phyloP scores from a whole-genome alignment of 768 basidiomycete genomes.

The Termitomyces sp. region DNA sequence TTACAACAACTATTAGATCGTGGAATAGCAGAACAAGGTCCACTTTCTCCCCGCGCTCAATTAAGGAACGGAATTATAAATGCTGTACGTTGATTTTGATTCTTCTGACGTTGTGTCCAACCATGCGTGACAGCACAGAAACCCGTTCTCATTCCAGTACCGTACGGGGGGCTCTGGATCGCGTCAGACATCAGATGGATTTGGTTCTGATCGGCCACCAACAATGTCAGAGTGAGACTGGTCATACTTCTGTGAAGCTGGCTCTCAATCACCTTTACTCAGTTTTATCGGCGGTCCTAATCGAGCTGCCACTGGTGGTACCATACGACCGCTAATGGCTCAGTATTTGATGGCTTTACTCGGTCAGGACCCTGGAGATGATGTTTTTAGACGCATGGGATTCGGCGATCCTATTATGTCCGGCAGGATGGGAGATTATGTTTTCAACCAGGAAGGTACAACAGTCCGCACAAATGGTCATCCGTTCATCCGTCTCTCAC shows the following conservation, averaged over 20 bases:
- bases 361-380: slow-evolving; percentile 36
- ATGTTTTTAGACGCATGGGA: slow-evolving; percentile 34
- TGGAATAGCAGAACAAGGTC: slow-evolving; percentile 19
- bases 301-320: slow-evolving; percentile 21
- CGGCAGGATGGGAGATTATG: slow-evolving; percentile 85
- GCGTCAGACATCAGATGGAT: slow-evolving; percentile 2
- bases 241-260: not conserved
- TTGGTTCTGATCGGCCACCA: slow-evolving; percentile 23
- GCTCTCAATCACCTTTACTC: not conserved
- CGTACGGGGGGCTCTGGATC: slow-evolving; percentile 9
- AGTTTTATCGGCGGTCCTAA: slow-evolving; percentile 28
- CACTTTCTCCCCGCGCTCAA: slow-evolving; percentile 3
- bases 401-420: slow-evolving; percentile 27
- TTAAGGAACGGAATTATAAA: not conserved
- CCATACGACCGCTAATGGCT: slow-evolving; percentile 61
- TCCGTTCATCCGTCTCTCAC: not conserved
- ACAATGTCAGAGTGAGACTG: slow-evolving; percentile 50
- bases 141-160: slow-evolving; percentile 12
- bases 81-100: not conserved
- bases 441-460: slow-evolving; percentile 82
- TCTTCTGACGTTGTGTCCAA: not conserved
- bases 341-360: slow-evolving; percentile 69
- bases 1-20: slow-evolving; percentile 32
- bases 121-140: slow-evolving; percentile 3
- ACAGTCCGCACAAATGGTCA: not conserved